phyloP scores from a whole-genome alignment of 768 basidiomycete species.

The Agrocybe praecox region DNA sequence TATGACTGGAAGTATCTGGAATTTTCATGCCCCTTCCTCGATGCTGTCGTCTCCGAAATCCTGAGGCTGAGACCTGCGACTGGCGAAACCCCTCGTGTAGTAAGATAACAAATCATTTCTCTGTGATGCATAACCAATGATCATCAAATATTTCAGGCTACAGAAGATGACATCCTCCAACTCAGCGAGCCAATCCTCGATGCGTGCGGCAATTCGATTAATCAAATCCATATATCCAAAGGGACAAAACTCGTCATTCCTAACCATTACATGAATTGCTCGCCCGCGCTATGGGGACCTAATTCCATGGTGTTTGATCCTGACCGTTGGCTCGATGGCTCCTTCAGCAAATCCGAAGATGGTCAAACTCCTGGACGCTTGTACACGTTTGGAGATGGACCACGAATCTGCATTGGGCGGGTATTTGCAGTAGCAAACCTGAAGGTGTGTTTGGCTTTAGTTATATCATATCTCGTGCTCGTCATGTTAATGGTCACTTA shows the following conservation, averaged over 20 bases:
- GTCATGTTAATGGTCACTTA: not conserved
- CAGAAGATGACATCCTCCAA: conserved; percentile 39
- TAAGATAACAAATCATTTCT: conserved; percentile 13
- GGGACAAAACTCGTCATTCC: conserved; percentile 41
- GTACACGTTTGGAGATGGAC: conserved; percentile 47
- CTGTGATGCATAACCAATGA: not conserved
- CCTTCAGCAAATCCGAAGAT: conserved; percentile 21
- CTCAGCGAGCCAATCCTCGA: conserved; percentile 31
- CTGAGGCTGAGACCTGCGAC: conserved; percentile 39
- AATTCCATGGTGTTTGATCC: conserved; percentile 47
- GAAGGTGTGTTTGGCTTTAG: conserved; percentile 34
- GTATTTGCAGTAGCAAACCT: conserved; percentile 42
- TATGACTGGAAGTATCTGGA: conserved; percentile 43
- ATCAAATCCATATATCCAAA: conserved; percentile 36
- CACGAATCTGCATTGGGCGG: conserved; percentile 45
- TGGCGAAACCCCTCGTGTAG: conserved; percentile 28
- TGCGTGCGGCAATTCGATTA: conserved; percentile 26
- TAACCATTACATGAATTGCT: conserved; percentile 40
- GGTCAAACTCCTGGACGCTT: conserved; percentile 36
- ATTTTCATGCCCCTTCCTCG: conserved; percentile 37
- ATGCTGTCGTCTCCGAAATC: conserved; percentile 41
- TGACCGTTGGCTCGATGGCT: conserved; percentile 35
- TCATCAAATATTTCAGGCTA: conserved; percentile 25
- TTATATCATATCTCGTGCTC: not conserved
- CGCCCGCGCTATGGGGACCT: conserved; percentile 43